A percentile compares a stretch with the other conserved stretches of the same genome.
These are phyloP conservation scores for Leucaena leucocephala DNA, from an alignment of 306 rosid species.

Conservation along the genomic window DNA sequence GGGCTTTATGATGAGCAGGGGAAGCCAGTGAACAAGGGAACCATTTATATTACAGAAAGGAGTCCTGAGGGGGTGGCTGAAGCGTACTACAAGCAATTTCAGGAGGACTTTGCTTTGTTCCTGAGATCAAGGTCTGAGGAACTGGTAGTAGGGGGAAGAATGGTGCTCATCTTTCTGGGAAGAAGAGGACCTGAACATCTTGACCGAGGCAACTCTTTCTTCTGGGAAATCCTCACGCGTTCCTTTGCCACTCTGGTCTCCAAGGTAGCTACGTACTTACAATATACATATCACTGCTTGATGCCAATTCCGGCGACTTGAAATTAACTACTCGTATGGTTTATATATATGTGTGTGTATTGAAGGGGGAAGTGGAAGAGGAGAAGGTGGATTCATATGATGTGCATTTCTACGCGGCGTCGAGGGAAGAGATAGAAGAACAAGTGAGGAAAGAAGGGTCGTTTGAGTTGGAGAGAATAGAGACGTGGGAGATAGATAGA, in stretches of 20 bases:
- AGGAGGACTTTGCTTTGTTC: constrained; percentile 72
- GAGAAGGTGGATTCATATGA: constrained; percentile 80
- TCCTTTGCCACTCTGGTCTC: constrained; percentile 65
- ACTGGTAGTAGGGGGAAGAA: constrained; percentile 67
- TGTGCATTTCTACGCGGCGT: constrained; percentile 90
- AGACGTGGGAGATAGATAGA: constrained; percentile 59
- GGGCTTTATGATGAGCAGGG: constrained; percentile 58
- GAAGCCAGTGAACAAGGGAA: constrained; percentile 65
- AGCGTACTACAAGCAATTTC: constrained; percentile 74
- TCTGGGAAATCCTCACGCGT: constrained; percentile 79
- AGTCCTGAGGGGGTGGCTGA: constrained; percentile 65
- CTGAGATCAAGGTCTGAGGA: constrained; percentile 71
- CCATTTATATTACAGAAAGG: constrained; percentile 66
- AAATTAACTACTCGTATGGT: background rate
- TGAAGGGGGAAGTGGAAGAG: constrained; percentile 68
- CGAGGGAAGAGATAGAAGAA: constrained; percentile 73
- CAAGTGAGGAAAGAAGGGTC: constrained; percentile 76
- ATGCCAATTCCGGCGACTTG: background rate
- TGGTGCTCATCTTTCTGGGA: constrained; percentile 80
- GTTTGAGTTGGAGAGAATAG: constrained; percentile 64
- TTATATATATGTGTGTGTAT: background rate
- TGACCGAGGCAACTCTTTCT: constrained; percentile 81
- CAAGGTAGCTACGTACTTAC: constrained; percentile 43
- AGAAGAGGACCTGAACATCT: constrained; percentile 66
- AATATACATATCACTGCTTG: background rate